Evolutionary conservation across 306 rosid species (phyloP).

Genomic region (Pyrus bretschneideri): DNA sequence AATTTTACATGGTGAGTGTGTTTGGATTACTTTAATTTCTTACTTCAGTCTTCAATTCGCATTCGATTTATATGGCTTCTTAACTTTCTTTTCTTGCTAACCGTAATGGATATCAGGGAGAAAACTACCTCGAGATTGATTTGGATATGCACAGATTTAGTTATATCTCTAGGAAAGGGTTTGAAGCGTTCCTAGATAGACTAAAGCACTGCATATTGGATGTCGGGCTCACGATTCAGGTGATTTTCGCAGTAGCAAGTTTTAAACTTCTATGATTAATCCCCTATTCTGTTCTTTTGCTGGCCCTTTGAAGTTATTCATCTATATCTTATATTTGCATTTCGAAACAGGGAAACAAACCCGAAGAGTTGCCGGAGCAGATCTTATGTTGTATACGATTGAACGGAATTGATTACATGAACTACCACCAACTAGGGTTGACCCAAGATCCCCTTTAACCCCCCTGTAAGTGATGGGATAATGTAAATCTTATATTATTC

Average conservation of each 20-base stretch:
- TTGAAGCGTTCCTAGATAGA: constrained; percentile 84
- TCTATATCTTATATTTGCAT: constrained; percentile 2
- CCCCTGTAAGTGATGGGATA: constrained; percentile 12
- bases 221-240: constrained; percentile 98
- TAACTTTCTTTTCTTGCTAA: constrained; percentile 3
- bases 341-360: constrained; percentile 70
- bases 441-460: constrained; percentile 35
- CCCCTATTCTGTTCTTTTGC: not conserved
- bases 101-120: constrained; percentile 49
- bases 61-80: not conserved
- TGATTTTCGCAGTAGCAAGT: constrained; percentile 14
- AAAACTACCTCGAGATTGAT: constrained; percentile 92
- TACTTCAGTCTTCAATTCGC: not conserved
- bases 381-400: constrained; percentile 80
- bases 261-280: not conserved
- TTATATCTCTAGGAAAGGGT: constrained; percentile 91
- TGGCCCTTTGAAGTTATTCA: constrained; percentile 2
- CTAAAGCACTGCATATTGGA: constrained; percentile 73
- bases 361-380: constrained; percentile 95
- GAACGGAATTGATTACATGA: constrained; percentile 75
- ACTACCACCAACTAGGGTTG: constrained; percentile 71
- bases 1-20: constrained; percentile 64
- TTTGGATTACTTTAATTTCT: not conserved
- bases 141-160: constrained; percentile 98
- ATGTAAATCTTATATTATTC: constrained; percentile 20